These are phyloP conservation scores for Meyerozyma smithsonii DNA, from an alignment of 1,139 yeast species.

Conservation along the genomic window DNA sequence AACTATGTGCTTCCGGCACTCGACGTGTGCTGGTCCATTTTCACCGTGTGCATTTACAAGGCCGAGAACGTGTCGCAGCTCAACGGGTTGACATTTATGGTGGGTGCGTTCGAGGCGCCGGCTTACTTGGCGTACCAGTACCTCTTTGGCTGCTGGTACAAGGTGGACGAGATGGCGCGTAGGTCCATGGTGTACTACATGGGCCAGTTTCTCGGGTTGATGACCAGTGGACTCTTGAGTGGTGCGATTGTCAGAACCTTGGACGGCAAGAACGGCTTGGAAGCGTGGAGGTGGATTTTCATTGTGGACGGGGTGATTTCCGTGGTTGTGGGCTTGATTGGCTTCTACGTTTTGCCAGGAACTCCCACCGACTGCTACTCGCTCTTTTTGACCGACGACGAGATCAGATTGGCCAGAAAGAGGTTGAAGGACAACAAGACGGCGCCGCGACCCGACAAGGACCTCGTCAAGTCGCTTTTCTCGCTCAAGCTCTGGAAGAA, in stretches of 20 bases:
- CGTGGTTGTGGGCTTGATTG: background rate
- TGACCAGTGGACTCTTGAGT: too few species aligned
- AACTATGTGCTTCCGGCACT: conserved; percentile 29
- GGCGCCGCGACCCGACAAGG: conserved; percentile 18
- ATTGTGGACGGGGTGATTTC: background rate
- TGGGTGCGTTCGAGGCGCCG: background rate
- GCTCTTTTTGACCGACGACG: conserved; percentile 56
- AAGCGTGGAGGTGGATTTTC: background rate
- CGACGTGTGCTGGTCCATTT: background rate
- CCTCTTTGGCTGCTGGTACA: background rate
- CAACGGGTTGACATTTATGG: background rate
- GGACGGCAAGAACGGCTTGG: background rate
- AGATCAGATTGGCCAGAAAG: conserved; percentile 54
- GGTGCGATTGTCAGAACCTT: background rate
- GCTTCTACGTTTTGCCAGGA: background rate
- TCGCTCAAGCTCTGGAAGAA: conserved; percentile 41
- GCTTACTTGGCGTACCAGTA: background rate
- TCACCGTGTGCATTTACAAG: background rate
- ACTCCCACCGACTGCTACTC: conserved; percentile 35
- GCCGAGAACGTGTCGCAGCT: background rate
- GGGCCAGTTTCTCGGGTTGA: too few species aligned
- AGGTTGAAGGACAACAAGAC: conserved; percentile 47
- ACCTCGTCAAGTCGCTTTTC: conserved; percentile 10
- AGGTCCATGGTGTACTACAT: too few species aligned
- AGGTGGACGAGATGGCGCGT: too few species aligned